A percentile compares a stretch with the other conserved stretches of the same genome.
phyloP scores from a whole-genome alignment of 192 early-diverging fungal genomes.

The Entophlyctis luteolus region DNA sequence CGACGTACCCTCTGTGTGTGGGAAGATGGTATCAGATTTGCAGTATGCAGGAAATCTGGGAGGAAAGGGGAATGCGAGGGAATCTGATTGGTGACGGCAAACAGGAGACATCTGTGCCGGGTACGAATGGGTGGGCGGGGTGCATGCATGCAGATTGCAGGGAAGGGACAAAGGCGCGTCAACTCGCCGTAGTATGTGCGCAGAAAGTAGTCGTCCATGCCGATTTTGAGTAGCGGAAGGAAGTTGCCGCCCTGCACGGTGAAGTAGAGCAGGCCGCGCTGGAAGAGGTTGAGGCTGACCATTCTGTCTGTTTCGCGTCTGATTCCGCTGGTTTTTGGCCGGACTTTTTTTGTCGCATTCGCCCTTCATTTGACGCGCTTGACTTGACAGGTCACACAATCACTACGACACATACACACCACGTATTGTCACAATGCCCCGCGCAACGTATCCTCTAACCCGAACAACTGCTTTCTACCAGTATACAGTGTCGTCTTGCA shows the following conservation, averaged over 20 bases:
- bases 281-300: slow-evolving; percentile 48
- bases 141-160: too few relatives aligned
- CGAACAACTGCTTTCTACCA: too few relatives aligned
- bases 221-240: slow-evolving; percentile 47
- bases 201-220: slow-evolving; percentile 46
- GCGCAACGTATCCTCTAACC: too few relatives aligned
- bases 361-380: too few relatives aligned
- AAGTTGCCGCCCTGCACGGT: slow-evolving; percentile 37
- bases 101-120: background rate
- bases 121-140: too few relatives aligned
- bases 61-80: background rate
- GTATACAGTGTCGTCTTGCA: too few relatives aligned
- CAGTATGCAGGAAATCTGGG: background rate
- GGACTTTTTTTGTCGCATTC: too few relatives aligned
- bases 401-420: too few relatives aligned
- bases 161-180: too few relatives aligned
- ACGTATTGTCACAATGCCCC: too few relatives aligned
- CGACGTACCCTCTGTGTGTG: background rate
- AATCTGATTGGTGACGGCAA: background rate
- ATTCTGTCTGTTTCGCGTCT: slow-evolving; percentile 27
- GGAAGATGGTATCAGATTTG: background rate
- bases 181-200: too few relatives aligned
- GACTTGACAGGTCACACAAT: too few relatives aligned
- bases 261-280: slow-evolving; percentile 49
- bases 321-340: background rate